Evolutionary conservation across 169 alveolate genomes (phyloP).

Genomic region (Perkinsus chesapeaki): DNA sequence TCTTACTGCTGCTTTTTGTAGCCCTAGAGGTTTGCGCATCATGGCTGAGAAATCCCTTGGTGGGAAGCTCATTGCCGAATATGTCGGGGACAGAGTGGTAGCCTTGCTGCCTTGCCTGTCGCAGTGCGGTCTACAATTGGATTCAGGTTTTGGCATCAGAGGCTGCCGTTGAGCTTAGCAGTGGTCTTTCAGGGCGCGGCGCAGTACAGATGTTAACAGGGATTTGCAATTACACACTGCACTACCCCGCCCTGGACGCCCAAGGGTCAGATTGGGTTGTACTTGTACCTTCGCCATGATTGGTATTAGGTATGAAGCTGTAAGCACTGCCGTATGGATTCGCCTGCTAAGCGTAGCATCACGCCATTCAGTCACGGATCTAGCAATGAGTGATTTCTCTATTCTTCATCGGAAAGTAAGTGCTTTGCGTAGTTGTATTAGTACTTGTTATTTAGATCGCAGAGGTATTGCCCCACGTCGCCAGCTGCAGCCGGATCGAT

Average conservation of each 20-base stretch:
- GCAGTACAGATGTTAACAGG: neutral
- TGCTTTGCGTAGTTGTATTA: neutral
- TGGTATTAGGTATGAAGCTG: neutral
- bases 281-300: neutral
- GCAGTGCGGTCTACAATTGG: neutral
- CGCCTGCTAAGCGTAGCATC: neutral
- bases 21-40: neutral
- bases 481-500: neutral
- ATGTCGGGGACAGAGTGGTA: neutral
- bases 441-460: neutral
- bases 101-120: neutral
- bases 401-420: neutral
- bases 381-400: neutral
- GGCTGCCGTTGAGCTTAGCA: neutral
- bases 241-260: neutral
- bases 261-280: neutral
- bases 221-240: neutral
- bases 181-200: neutral
- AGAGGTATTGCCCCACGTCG: neutral
- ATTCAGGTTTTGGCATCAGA: neutral
- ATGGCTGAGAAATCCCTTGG: neutral
- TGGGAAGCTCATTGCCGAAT: neutral
- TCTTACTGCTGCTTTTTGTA: neutral
- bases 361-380: neutral
- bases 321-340: neutral